Conservation (phyloP, 2,329 filamentous ascomycete genomes). For the Aureobasidium sp. region DNA sequence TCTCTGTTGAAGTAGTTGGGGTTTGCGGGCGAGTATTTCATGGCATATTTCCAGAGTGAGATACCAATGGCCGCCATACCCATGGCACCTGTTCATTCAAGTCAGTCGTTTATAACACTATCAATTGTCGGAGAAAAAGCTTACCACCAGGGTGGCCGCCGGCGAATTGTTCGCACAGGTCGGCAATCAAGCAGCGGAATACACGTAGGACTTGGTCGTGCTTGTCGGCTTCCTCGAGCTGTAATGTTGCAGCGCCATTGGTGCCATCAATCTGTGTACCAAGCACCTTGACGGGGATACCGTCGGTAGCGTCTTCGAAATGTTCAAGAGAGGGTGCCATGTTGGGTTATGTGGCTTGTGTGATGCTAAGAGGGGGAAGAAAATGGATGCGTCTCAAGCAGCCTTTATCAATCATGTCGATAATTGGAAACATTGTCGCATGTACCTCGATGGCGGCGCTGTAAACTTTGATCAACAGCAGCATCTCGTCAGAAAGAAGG, state of each 20-base stretch:
- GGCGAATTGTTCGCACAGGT: slow-evolving; percentile 61
- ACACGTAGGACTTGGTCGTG: slow-evolving; percentile 47
- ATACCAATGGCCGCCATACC: slow-evolving; percentile 56
- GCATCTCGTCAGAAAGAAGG: background rate
- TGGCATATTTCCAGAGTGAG: slow-evolving; percentile 53
- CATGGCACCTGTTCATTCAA: slow-evolving; percentile 34
- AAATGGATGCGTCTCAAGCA: background rate
- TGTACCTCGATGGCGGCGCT: background rate
- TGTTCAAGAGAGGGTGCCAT: slow-evolving; percentile 9
- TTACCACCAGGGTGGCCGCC: slow-evolving; percentile 56
- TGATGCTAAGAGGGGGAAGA: background rate
- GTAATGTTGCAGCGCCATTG: slow-evolving; percentile 15
- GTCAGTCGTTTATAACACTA: background rate
- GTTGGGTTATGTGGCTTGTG: background rate
- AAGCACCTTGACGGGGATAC: slow-evolving; percentile 18
- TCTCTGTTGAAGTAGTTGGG: slow-evolving; percentile 54
- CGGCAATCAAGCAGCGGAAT: slow-evolving; percentile 56
- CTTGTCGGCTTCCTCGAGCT: slow-evolving; percentile 23
- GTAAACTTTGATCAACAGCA: background rate
- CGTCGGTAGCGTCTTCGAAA: slow-evolving; percentile 5
- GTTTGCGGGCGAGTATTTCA: slow-evolving; percentile 50
- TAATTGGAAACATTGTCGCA: background rate
- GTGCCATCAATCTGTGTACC: slow-evolving; percentile 17
- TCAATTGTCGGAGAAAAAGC: background rate
- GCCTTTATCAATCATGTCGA: background rate